Percentiles rank a stretch among this genome's conserved stretches.
phyloP scores from a whole-genome alignment of 2,329 filamentous ascomycete species.

The Neoascochyta sp. region DNA sequence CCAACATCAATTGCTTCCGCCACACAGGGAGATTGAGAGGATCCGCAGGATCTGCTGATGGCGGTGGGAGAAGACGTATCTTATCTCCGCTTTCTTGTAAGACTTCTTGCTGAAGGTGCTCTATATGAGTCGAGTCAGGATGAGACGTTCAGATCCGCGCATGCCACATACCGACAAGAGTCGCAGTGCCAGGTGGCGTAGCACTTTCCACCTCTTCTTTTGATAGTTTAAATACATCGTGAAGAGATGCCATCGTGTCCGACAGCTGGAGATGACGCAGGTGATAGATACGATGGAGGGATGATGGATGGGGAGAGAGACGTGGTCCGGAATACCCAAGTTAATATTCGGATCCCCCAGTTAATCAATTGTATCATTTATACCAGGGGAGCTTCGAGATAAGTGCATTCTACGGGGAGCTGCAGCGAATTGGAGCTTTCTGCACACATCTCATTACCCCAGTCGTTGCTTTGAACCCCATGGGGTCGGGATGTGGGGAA shows the following conservation, averaged over 20 bases:
- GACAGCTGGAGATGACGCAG: no score
- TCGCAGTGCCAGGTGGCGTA: slow-evolving; percentile 40
- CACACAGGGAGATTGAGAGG: slow-evolving; percentile 40
- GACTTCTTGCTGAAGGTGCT: not conserved
- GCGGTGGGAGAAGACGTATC: slow-evolving; percentile 39
- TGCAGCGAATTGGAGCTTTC: no score
- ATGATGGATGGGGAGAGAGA: no score
- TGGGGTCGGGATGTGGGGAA: no score
- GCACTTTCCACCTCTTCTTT: slow-evolving; percentile 40
- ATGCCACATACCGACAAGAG: slow-evolving; percentile 39
- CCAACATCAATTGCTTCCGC: slow-evolving; percentile 36
- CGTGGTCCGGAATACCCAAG: no score
- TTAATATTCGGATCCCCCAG: no score
- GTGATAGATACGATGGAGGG: no score
- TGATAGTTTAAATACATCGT: slow-evolving; percentile 37
- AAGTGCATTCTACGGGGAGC: no score
- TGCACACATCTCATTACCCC: no score
- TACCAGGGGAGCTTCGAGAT: no score
- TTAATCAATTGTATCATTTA: no score
- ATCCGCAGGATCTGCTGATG: slow-evolving; percentile 40
- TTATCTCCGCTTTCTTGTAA: slow-evolving; percentile 35
- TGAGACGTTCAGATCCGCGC: not conserved
- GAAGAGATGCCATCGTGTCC: slow-evolving; percentile 32
- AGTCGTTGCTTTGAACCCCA: no score
- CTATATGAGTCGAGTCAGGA: slow-evolving; percentile 4